Base-by-base conservation (phyloP, 148 eudicot species). In the Rhododendron kiyosumense region DNA sequence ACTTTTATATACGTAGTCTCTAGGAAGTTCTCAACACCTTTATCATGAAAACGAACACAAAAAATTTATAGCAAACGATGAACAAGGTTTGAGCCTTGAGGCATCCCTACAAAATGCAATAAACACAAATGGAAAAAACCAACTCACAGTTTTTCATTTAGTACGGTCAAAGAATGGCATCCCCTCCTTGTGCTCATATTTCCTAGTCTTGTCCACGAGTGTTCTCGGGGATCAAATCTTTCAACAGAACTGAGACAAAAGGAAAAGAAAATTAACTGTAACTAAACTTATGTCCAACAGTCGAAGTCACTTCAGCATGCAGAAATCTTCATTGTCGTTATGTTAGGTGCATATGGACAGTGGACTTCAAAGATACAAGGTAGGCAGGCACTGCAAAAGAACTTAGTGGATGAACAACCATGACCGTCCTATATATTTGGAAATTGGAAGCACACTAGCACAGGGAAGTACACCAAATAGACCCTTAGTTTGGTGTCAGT, bases 81-180 rank as follows among this genome's bases (percentile, higher is more conserved):
- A 51, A 51, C 54, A 51, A 51, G 17, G 65, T 59, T 18, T 18
- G 65, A 59, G 65, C 65, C 65, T 18, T 79, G 7, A 36, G 97
- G 85, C 95, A 93, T 41, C 96, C 95, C 91, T 95, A 87, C 49
- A 89, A 18, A 36, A 22, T 11, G 81, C 5, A 30, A 32, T 81
- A 54, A 51, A 34, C 3, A 75, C 38, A 15, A 18, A 17, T 12
- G 2, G 11, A 14, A 30, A 7, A 5, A 26, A 18, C 32, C 61
- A 84, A 91, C 97, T 94, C 63, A 94, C 98, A 95, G 43, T 84
- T 95, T 94, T 48, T 89, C 97, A 86, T 92, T 92, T 83, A 91
- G 87, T 78, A 91, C 94, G 12, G 91, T 88, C 87, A 92, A 81
- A 32, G 96, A 90, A 88, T 94, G 97, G 84, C 95, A 93, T 48